phyloP scores from a whole-genome alignment of 306 rosid species.

The Biancaea sappan region DNA sequence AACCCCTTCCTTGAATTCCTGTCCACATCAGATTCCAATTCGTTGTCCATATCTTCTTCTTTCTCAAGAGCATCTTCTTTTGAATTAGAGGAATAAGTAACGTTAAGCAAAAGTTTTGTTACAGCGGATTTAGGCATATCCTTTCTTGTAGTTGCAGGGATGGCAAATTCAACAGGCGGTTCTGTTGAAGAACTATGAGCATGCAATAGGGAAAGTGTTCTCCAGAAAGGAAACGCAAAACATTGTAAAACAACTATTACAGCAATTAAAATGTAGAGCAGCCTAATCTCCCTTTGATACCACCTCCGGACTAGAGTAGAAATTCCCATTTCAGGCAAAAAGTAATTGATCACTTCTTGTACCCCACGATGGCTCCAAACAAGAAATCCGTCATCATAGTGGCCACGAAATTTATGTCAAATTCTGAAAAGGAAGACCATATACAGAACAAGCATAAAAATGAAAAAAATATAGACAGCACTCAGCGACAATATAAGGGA shows the following conservation, averaged over 20 bases:
- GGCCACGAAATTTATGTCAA: neutral
- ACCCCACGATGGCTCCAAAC: neutral
- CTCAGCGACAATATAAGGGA: neutral
- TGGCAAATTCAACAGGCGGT: slow-evolving; percentile 32
- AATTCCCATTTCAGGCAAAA: slow-evolving; percentile 33
- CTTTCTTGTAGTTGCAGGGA: slow-evolving; percentile 22
- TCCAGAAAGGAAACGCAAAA: slow-evolving; percentile 29
- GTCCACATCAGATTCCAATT: slow-evolving; percentile 30
- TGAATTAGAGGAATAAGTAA: slow-evolving; percentile 35
- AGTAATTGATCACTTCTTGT: slow-evolving; percentile 6
- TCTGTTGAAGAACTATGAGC: slow-evolving; percentile 28
- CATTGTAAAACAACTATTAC: slow-evolving; percentile 35
- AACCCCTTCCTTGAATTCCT: slow-evolving; percentile 23
- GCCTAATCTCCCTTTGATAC: neutral
- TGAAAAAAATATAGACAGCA: neutral
- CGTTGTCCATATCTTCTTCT: slow-evolving; percentile 29
- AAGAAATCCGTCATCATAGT: neutral
- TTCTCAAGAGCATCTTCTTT: slow-evolving; percentile 37
- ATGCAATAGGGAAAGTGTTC: slow-evolving; percentile 27
- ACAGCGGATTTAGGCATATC: slow-evolving; percentile 23
- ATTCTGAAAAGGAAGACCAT: neutral
- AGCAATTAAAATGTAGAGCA: slow-evolving; percentile 23
- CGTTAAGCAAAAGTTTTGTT: slow-evolving; percentile 25
- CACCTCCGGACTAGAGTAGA: neutral
- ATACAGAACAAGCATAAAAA: neutral